Percentiles rank a stretch among this genome's conserved stretches.
phyloP scores from a whole-genome alignment of 2,329 filamentous ascomycete genomes.

The Botrytis medusae region DNA sequence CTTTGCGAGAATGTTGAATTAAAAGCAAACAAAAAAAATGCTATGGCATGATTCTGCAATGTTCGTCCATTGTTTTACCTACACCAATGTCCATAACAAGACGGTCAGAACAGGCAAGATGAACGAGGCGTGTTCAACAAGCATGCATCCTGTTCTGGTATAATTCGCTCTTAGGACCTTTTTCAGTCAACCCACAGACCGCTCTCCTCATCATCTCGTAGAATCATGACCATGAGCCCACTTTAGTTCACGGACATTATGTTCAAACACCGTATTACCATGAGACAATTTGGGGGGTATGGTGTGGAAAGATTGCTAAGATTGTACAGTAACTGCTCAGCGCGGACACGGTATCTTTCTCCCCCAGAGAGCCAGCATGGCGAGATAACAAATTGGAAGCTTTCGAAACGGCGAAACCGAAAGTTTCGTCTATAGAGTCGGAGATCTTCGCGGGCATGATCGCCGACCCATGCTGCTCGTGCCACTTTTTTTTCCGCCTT shows the following conservation, averaged over 20 bases:
- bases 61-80: slow-evolving; percentile 13
- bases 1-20: background rate
- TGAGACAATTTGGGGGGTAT: slow-evolving; percentile 4
- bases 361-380: slow-evolving; percentile 1
- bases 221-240: background rate
- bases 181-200: slow-evolving; percentile 1
- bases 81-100: background rate
- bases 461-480: slow-evolving; percentile 1
- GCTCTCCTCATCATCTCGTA: slow-evolving; percentile 1
- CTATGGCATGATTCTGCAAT: background rate
- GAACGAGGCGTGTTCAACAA: background rate
- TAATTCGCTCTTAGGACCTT: background rate
- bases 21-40: background rate
- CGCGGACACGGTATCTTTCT: slow-evolving; percentile 4
- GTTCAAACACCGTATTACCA: slow-evolving; percentile 7
- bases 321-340: background rate
- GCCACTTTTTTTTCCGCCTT: slow-evolving; percentile 10
- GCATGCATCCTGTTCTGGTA: background rate
- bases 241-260: slow-evolving; percentile 10
- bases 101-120: background rate
- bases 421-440: background rate
- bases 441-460: slow-evolving; percentile 12
- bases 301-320: background rate
- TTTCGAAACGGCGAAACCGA: slow-evolving; percentile 9
- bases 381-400: background rate